Base-by-base conservation (phyloP, 2,329 filamentous ascomycete genomes). In the Fusarium neocosmosporiellum region DNA sequence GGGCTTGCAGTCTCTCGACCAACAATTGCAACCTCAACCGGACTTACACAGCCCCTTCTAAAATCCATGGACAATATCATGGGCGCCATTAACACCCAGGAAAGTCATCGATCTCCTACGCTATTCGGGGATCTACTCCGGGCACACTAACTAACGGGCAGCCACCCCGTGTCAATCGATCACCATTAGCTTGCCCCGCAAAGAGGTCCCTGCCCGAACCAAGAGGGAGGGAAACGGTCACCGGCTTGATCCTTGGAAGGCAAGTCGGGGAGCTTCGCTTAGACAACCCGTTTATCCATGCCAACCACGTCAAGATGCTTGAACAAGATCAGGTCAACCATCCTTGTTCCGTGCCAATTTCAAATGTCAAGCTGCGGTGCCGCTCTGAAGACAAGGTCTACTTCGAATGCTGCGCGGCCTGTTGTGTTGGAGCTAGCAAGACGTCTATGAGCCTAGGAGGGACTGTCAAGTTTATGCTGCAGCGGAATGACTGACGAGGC, bases 91-190 rank as follows among this genome's bases (percentile, higher is more conserved):
- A 27, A 29, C 62, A 27, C 9, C 70, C 37, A 67, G 43, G 20
- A 65, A 46, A 64, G 46, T 73, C 70, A 73, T 73, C 61, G 70
- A 73, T 68, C 46, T 16, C 43, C 33, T 27, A 55, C 43, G 36
- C 63, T 34, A 73, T 43, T 59, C 33, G 59, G 59, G 61, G 37
- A 63, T 59, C 39, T 34, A 46, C 58, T 62, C 59, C 50, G 59
- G 50, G 5, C n/a, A 39, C 58, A 43, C 69, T 67, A 72, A 39
- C 34, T 54, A 54, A 29, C 53, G 11, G 31, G 24, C 31, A 59
- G 5, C 59, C 37, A 55, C 39, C 18, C 67, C 43, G 33, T 53
- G 33, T 39, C 29, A 53, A 62, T 73, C 46, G 29, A 67, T 62
- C 46, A 8, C 36, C 36, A 3, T 54, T 59, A 24, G 67, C 46